Evolutionary conservation across 768 basidiomycete genomes (phyloP).

Genomic region (Leccinum barrowsii): DNA sequence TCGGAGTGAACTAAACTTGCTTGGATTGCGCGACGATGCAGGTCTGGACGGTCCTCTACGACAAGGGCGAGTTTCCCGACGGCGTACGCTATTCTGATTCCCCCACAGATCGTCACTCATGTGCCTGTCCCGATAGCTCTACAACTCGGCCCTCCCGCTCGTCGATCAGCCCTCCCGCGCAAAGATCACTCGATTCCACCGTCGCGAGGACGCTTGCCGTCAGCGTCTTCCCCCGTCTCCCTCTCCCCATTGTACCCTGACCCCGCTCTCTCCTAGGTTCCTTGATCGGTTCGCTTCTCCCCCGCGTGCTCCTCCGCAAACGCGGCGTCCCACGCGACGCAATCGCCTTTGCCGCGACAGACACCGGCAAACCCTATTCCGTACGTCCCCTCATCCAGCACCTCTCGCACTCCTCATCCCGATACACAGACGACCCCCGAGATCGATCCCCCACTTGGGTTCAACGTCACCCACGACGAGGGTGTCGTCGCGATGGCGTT

Average conservation of each 20-base stretch:
- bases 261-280: constrained; percentile 47
- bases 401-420: neutral
- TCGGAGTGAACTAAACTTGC: constrained; percentile 9
- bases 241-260: neutral
- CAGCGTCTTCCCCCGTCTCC: constrained; percentile 3
- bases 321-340: constrained; percentile 46
- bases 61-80: constrained; percentile 33
- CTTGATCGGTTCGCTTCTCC: constrained; percentile 72
- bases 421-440: constrained; percentile 41
- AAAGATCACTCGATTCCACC: constrained; percentile 64
- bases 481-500: constrained; percentile 65
- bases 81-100: constrained; percentile 26
- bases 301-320: constrained; percentile 58
- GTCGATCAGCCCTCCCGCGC: constrained; percentile 55
- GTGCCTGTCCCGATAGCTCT: constrained; percentile 43
- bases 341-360: constrained; percentile 55
- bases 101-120: constrained; percentile 2
- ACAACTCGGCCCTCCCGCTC: constrained; percentile 51
- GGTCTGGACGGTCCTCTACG: constrained; percentile 40
- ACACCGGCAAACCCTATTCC: constrained; percentile 73
- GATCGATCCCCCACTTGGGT: constrained; percentile 58
- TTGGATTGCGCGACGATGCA: constrained; percentile 34
- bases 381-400: constrained; percentile 37
- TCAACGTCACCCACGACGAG: constrained; percentile 82
- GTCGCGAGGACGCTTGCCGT: constrained; percentile 76